Evolutionary conservation across 345 rosid species (phyloP), one percentile per base, ranked within the genome.

Genomic region (Populus deltoides): DNA sequence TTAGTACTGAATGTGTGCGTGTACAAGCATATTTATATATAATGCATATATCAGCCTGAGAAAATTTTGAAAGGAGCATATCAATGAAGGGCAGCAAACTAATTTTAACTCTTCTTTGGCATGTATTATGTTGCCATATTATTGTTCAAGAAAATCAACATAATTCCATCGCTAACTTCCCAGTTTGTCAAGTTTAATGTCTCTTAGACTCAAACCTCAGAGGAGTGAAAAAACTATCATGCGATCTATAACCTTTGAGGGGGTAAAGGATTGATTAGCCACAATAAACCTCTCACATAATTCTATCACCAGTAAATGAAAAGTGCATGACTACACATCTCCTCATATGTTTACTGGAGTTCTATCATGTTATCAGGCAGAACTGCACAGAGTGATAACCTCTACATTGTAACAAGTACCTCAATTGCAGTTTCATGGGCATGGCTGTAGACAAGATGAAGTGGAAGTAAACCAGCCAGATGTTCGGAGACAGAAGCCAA

Each of bases 391-490:
- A 63, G 35, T 72, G 20, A 66, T 39, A 67, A 59, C 49, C 57
- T 73, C 29, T 43, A 8, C n/a, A 41, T 5, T 25, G 20, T 20
- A 53, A 33, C 3, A 29, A 61, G 80, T 86, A 96, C 99, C 98
- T 96, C 97, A 84, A 92, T 90, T 74, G 94, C 95, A 84, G 95
- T 89, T 88, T 90, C 95, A 88, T 96, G 97, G 80, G 97, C 98
- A 72, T 90, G 94, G 85, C 97, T 96, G 88, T 96, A 91, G 85
- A 88, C 92, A 81, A 94, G 89, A 87, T 96, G 98, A 83, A 91
- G 97, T 76, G 99, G 98, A 80, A 96, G 95, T 80, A 96, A 86
- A 81, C 99, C 99, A 69, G 99, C 97, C 78, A 94, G 74, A 89
- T 94, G 97, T 85, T 92, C 97, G 66, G 99, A 89, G 80, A 92